phyloP scores from a whole-genome alignment of 129 eudicot species.

The Chrysanthemum lavandulifolium region DNA sequence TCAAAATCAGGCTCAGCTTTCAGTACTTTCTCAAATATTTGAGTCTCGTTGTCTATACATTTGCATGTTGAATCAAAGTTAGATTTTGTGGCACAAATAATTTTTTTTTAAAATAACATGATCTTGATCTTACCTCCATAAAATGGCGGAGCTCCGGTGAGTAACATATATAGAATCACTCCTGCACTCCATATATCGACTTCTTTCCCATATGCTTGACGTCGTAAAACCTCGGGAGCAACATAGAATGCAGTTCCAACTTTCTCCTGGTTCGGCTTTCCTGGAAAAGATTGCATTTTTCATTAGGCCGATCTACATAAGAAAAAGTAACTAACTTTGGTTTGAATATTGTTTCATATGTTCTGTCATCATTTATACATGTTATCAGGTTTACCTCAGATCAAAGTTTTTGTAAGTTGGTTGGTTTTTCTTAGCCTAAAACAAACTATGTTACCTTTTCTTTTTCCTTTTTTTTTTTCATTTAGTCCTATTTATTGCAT shows the following conservation, averaged over 20 bases:
- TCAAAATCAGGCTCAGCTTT: constrained; percentile 50
- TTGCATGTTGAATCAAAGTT: background rate
- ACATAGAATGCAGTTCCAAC: constrained; percentile 93
- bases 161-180: constrained; percentile 79
- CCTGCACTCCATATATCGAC: constrained; percentile 89
- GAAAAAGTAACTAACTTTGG: too few species aligned
- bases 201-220: constrained; percentile 65
- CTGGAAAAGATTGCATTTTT: constrained; percentile 28
- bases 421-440: too few species aligned
- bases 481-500: too few species aligned
- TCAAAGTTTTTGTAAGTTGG: too few species aligned
- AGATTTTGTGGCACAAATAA: background rate
- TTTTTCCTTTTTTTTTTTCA: too few species aligned
- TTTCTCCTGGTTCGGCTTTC: constrained; percentile 44
- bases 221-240: constrained; percentile 77
- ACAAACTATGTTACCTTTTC: too few species aligned
- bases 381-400: too few species aligned
- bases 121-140: constrained; percentile 60
- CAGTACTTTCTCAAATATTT: constrained; percentile 55
- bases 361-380: too few species aligned
- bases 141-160: constrained; percentile 80
- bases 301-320: background rate
- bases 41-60: constrained; percentile 58
- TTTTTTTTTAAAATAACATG: constrained; percentile 1
- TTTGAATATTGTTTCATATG: too few species aligned